These are phyloP conservation scores for Fusarium sacchari DNA, from an alignment of 2,329 filamentous ascomycete genomes.

Conservation along the genomic window DNA sequence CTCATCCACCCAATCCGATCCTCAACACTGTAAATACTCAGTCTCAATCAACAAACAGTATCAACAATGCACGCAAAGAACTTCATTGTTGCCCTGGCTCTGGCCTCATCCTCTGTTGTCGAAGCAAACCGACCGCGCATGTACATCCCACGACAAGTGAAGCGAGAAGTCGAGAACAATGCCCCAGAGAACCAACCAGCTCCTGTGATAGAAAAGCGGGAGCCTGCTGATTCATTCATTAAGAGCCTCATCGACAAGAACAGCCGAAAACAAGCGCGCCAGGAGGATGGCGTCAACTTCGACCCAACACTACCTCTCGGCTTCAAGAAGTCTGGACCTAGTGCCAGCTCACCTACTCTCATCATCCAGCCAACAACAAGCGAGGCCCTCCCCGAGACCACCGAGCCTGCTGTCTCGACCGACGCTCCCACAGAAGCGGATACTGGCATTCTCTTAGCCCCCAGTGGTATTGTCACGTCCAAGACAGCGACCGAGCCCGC, in stretches of 20 bases:
- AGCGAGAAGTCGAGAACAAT: constrained; percentile 59
- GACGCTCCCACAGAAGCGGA: constrained; percentile 26
- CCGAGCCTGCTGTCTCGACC: constrained; percentile 5
- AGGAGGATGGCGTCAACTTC: constrained; percentile 20
- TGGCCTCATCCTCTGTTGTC: constrained; percentile 59
- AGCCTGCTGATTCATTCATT: constrained; percentile 38
- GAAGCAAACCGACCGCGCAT: constrained; percentile 60
- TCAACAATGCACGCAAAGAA: constrained; percentile 60
- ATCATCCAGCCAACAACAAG: constrained; percentile 38
- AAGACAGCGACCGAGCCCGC: constrained; percentile 18
- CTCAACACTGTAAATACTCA: constrained; percentile 32
- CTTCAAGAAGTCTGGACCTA: constrained; percentile 22
- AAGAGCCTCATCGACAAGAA: constrained; percentile 34
- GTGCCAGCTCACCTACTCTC: constrained; percentile 30
- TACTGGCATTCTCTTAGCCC: constrained; percentile 41
- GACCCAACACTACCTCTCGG: constrained; percentile 24
- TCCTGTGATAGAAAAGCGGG: constrained; percentile 27
- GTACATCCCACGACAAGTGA: constrained; percentile 68
- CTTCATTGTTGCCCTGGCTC: constrained; percentile 57
- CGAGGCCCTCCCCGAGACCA: constrained; percentile 13
- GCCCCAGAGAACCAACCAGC: constrained; percentile 35
- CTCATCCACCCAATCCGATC: constrained; percentile 31
- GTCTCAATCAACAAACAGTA: constrained; percentile 33
- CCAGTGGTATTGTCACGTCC: constrained; percentile 40
- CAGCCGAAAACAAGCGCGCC: neutral